Percentiles rank a stretch among this genome's conserved stretches.
Evolutionary conservation across 768 basidiomycete genomes (phyloP).

Genomic region (Austroboletus festivus): DNA sequence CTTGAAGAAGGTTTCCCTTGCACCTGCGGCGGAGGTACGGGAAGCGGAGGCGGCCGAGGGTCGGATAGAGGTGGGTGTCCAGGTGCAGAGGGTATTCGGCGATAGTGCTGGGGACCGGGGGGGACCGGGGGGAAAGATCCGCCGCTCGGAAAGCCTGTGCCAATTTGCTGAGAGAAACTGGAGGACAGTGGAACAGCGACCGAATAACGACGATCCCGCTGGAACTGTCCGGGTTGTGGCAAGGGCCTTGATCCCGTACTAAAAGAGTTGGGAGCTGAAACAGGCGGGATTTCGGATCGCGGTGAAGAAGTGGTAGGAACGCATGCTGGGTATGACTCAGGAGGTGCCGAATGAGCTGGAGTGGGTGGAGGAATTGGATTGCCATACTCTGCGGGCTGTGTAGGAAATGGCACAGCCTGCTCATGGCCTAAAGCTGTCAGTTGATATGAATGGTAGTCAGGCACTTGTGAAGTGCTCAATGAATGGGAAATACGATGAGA

Average conservation of each 20-base stretch:
- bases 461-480: conserved; percentile 25
- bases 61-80: conserved; percentile 26
- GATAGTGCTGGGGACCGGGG: conserved; percentile 35
- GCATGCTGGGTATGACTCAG: conserved; percentile 23
- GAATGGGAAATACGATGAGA: conserved; percentile 28
- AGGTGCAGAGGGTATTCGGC: conserved; percentile 25
- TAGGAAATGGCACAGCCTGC: conserved; percentile 22
- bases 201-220: conserved; percentile 31
- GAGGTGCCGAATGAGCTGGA: conserved; percentile 21
- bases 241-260: conserved; percentile 28
- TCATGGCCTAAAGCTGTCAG: conserved; percentile 16
- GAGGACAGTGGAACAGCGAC: conserved; percentile 28
- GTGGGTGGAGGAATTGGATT: conserved; percentile 20
- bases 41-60: conserved; percentile 22
- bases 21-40: conserved; percentile 25
- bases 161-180: conserved; percentile 30
- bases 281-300: conserved; percentile 17
- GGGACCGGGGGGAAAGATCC: conserved; percentile 17
- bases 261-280: neutral
- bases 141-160: conserved; percentile 13
- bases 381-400: conserved; percentile 24
- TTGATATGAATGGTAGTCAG: conserved; percentile 26
- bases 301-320: conserved; percentile 24
- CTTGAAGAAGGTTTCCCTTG: conserved; percentile 33
- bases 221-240: conserved; percentile 31